Conservation (phyloP, 2,329 filamentous ascomycete genomes). For the Trichoderma gracile region DNA sequence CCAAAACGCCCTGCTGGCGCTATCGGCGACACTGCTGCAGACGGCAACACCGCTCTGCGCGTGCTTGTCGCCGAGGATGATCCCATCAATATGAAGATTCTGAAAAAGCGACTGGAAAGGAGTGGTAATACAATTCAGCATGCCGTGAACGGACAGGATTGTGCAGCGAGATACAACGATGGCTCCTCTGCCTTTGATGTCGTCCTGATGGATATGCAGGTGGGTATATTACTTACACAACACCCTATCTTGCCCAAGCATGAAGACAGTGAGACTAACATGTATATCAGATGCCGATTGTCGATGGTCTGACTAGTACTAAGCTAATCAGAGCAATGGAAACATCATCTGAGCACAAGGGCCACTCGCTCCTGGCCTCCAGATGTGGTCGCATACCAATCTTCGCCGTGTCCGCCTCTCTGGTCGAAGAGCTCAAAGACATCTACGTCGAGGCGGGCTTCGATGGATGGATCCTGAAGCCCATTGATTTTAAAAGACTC, state of each 20-base stretch:
- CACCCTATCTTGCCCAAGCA: background rate
- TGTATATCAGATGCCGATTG: constrained; percentile 80
- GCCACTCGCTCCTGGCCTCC: constrained; percentile 59
- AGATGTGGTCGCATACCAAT: constrained; percentile 71
- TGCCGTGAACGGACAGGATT: constrained; percentile 83
- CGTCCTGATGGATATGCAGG: constrained; percentile 91
- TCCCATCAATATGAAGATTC: constrained; percentile 79
- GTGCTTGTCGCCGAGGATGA: constrained; percentile 86
- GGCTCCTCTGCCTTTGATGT: constrained; percentile 67
- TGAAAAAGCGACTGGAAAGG: constrained; percentile 78
- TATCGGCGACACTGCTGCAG: constrained; percentile 30
- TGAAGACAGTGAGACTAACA: constrained; percentile 9
- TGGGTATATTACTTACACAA: constrained; percentile 43
- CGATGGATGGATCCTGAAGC: constrained; percentile 89
- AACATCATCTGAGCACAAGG: constrained; percentile 47
- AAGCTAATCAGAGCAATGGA: constrained; percentile 81
- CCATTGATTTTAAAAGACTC: constrained; percentile 77
- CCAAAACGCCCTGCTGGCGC: constrained; percentile 31
- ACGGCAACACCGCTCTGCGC: constrained; percentile 45
- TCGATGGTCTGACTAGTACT: constrained; percentile 78
- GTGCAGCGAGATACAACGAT: constrained; percentile 68
- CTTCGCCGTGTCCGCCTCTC: constrained; percentile 82
- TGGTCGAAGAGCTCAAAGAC: constrained; percentile 68
- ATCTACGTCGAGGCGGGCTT: constrained; percentile 77
- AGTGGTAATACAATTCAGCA: constrained; percentile 69